Evolutionary conservation across 2,329 filamentous ascomycete genomes (phyloP).

Genomic region (Tolypocladium ophioglossoides): DNA sequence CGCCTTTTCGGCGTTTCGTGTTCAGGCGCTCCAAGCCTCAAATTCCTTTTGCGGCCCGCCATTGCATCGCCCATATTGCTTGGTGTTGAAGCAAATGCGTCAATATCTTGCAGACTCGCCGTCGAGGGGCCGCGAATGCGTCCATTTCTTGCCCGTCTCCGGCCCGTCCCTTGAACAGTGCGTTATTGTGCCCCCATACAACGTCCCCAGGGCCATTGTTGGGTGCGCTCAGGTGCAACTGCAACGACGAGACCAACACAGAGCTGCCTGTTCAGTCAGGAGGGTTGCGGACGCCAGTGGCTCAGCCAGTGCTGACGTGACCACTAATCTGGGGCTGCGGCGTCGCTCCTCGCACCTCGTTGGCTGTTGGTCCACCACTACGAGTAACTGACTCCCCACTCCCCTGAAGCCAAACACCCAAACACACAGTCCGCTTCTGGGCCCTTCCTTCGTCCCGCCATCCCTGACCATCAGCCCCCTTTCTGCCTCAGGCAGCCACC

Average conservation of each 20-base stretch:
- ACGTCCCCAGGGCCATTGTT: neutral
- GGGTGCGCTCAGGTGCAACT: neutral
- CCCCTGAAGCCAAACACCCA: neutral
- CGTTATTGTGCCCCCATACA: neutral
- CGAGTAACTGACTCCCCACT: neutral
- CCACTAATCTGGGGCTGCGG: neutral
- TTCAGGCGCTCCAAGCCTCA: too few species aligned
- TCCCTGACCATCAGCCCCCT: neutral
- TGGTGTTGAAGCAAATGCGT: neutral
- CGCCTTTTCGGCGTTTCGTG: neutral
- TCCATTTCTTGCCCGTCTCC: neutral
- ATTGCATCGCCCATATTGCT: neutral
- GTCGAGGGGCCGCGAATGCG: neutral
- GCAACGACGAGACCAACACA: neutral
- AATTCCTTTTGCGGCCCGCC: too few species aligned
- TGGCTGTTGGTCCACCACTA: neutral
- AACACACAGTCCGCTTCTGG: neutral
- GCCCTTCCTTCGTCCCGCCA: neutral
- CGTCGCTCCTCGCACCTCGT: neutral
- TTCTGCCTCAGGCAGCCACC: conserved; percentile 11
- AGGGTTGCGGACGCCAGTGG: too few species aligned
- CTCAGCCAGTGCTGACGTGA: neutral
- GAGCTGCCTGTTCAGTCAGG: neutral
- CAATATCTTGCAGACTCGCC: neutral
- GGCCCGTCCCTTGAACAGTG: neutral